phyloP scores from a whole-genome alignment of 2,329 filamentous ascomycete genomes.

The Epichloe festucae region DNA sequence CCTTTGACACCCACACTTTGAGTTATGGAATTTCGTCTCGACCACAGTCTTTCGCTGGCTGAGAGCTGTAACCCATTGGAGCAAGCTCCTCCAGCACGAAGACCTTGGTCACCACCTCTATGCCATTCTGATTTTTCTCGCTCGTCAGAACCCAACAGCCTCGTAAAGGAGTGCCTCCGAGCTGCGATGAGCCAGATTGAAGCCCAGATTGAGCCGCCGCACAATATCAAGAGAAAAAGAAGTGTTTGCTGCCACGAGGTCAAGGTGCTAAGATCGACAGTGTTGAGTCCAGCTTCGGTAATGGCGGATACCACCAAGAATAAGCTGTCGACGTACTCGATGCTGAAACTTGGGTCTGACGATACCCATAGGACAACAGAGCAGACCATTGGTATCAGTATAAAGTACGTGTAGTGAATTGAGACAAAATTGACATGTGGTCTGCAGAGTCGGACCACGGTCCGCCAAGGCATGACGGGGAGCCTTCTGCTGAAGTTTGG shows the following conservation, averaged over 20 bases:
- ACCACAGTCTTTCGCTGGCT: neutral
- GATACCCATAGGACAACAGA: constrained; percentile 50
- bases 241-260: constrained; percentile 57
- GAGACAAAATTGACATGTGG: constrained; percentile 47
- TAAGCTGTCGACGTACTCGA: constrained; percentile 51
- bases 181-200: constrained; percentile 50
- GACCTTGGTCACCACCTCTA: neutral
- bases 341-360: constrained; percentile 34
- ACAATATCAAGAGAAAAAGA: constrained; percentile 50
- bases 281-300: constrained; percentile 55
- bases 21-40: neutral
- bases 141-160: constrained; percentile 40
- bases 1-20: neutral
- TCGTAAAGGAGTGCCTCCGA: constrained; percentile 48
- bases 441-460: constrained; percentile 8
- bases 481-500: neutral
- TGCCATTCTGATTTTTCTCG: neutral
- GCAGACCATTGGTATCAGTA: constrained; percentile 38
- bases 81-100: neutral
- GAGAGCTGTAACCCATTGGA: neutral
- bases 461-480: neutral
- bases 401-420: constrained; percentile 56
- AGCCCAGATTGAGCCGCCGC: constrained; percentile 56
- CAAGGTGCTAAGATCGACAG: constrained; percentile 48
- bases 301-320: constrained; percentile 56